Evolutionary conservation across 73 alveolate species (phyloP).

Genomic region (Paramecium octaurelia): DNA sequence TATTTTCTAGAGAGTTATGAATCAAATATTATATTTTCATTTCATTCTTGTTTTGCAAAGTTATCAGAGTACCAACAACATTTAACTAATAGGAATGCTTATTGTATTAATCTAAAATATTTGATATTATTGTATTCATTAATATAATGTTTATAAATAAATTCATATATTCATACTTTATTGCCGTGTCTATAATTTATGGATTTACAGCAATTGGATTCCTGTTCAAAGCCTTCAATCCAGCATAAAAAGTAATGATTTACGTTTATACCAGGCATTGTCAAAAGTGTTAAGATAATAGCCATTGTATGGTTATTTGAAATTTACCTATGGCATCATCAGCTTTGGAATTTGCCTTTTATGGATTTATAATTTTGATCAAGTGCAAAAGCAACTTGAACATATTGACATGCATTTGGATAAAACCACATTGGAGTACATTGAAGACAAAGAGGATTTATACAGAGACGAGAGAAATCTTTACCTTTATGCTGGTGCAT

Average conservation of each 20-base stretch:
- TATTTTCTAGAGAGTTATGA: too few relatives aligned
- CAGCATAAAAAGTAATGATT: neutral
- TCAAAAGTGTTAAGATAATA: neutral
- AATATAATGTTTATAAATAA: neutral
- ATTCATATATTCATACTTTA: neutral
- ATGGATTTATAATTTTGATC: neutral
- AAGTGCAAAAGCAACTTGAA: neutral
- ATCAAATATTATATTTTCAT: too few relatives aligned
- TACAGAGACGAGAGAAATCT: slow-evolving; percentile 33
- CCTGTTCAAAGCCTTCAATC: neutral
- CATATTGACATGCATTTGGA: neutral
- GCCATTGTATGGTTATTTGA: neutral
- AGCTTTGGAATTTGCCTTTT: neutral
- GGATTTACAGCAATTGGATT: slow-evolving; percentile 25
- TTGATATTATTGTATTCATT: neutral
- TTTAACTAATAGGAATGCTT: neutral
- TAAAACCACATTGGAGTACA: neutral
- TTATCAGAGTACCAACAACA: too few relatives aligned
- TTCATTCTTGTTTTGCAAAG: too few relatives aligned
- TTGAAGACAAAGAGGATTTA: slow-evolving; percentile 25
- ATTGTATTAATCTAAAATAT: neutral
- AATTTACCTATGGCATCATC: neutral
- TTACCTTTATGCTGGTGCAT: neutral
- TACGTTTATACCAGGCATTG: neutral
- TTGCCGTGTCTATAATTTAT: neutral